phyloP scores from a whole-genome alignment of 2,329 filamentous ascomycete species.

The Phoma sp. region DNA sequence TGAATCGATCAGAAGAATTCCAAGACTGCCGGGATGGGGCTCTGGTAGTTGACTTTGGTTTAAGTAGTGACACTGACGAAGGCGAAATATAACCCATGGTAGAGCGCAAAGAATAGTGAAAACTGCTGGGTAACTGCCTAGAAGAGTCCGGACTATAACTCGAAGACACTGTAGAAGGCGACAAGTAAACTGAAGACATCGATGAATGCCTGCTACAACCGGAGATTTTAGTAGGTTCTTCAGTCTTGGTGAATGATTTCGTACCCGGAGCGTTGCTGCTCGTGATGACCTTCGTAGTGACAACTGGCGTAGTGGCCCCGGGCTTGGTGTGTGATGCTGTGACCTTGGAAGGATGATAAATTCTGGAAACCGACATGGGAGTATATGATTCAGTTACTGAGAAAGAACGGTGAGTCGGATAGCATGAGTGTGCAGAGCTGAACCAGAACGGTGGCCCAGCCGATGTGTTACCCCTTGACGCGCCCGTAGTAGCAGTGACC shows the following conservation, averaged over 20 bases:
- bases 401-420: neutral
- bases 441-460: neutral
- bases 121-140: too few relatives aligned
- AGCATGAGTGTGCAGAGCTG: neutral
- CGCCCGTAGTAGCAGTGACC: neutral
- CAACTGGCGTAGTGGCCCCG: neutral
- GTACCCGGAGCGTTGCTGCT: neutral
- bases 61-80: too few relatives aligned
- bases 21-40: too few relatives aligned
- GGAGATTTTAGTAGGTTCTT: neutral
- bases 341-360: too few relatives aligned
- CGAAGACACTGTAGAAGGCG: neutral
- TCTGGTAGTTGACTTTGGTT: too few relatives aligned
- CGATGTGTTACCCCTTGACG: neutral
- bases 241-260: neutral
- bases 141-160: too few relatives aligned
- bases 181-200: neutral
- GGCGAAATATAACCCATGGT: too few relatives aligned
- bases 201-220: neutral
- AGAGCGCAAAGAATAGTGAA: too few relatives aligned
- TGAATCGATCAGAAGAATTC: neutral
- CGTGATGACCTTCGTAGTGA: neutral
- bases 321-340: neutral
- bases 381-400: neutral
- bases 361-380: neutral